These are phyloP conservation scores for Sclerotinia spermophila DNA, from an alignment of 2,329 filamentous ascomycete genomes.

Conservation along the genomic window DNA sequence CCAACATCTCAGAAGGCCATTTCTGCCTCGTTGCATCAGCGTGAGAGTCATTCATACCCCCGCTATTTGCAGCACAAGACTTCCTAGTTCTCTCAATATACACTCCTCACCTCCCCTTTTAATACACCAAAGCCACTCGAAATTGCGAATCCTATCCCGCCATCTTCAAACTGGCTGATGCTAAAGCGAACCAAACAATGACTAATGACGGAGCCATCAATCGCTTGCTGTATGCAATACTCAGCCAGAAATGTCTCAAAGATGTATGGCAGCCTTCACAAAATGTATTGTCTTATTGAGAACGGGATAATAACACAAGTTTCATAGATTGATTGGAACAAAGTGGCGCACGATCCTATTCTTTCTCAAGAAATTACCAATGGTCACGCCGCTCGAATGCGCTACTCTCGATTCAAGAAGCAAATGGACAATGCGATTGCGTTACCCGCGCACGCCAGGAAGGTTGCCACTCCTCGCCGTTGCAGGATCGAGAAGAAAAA, in stretches of 20 bases:
- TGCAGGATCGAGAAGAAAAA: constrained; percentile 29
- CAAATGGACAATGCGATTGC: constrained; percentile 47
- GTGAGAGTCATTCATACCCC: no score
- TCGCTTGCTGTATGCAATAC: constrained; percentile 52
- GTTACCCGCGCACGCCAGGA: constrained; percentile 21
- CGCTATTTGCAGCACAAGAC: not conserved
- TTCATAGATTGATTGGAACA: constrained; percentile 50
- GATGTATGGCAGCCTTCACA: constrained; percentile 38
- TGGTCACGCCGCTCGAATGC: constrained; percentile 55
- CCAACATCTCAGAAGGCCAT: not conserved
- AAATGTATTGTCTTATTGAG: not conserved
- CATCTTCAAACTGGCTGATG: constrained; percentile 31
- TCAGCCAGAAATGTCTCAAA: constrained; percentile 53
- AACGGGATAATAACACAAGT: constrained; percentile 12
- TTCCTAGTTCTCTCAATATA: not conserved
- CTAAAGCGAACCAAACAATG: constrained; percentile 39
- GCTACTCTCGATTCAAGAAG: constrained; percentile 51
- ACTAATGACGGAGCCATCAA: constrained; percentile 47
- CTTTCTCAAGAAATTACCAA: constrained; percentile 47
- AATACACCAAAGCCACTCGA: constrained; percentile 3
- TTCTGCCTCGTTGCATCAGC: not conserved
- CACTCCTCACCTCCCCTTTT: not conserved
- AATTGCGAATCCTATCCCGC: not conserved
- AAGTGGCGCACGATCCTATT: constrained; percentile 43
- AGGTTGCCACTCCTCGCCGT: constrained; percentile 18